These are phyloP conservation scores for Boechera divaricarpa DNA, from an alignment of 345 rosid species.

Conservation along the genomic window DNA sequence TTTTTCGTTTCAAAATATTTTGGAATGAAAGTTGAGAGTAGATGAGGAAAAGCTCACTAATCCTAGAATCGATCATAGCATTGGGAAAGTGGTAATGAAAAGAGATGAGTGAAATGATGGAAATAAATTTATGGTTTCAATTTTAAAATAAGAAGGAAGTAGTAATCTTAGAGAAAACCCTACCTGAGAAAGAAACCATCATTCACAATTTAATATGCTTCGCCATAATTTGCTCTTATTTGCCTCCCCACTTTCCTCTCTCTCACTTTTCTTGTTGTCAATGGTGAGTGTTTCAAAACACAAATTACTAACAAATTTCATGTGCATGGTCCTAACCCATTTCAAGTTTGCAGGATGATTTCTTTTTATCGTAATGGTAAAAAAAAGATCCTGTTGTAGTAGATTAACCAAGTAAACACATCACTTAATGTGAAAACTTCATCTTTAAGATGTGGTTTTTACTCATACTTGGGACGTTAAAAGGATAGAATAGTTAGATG, in stretches of 20 bases:
- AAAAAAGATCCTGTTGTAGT: background rate
- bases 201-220: constrained; percentile 7
- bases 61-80: constrained; percentile 32
- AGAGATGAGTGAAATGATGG: constrained; percentile 24
- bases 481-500: background rate
- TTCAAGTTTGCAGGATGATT: constrained; percentile 10
- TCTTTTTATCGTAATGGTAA: background rate
- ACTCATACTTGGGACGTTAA: background rate
- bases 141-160: background rate
- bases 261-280: constrained; percentile 10
- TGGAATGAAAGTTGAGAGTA: background rate
- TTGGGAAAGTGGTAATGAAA: constrained; percentile 23
- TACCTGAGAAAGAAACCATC: constrained; percentile 25
- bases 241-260: constrained; percentile 7
- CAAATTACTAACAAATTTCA: background rate
- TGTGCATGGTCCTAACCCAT: constrained; percentile 1
- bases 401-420: constrained; percentile 4
- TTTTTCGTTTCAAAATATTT: background rate
- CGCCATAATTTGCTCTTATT: constrained; percentile 39
- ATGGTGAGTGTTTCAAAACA: background rate
- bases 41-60: constrained; percentile 21
- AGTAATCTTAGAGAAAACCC: constrained; percentile 25
- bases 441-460: background rate
- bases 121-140: constrained; percentile 2
- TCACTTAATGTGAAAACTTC: background rate